These are phyloP conservation scores for Fusarium abutilonis DNA, from an alignment of 2,329 filamentous ascomycete species.

Conservation along the genomic window DNA sequence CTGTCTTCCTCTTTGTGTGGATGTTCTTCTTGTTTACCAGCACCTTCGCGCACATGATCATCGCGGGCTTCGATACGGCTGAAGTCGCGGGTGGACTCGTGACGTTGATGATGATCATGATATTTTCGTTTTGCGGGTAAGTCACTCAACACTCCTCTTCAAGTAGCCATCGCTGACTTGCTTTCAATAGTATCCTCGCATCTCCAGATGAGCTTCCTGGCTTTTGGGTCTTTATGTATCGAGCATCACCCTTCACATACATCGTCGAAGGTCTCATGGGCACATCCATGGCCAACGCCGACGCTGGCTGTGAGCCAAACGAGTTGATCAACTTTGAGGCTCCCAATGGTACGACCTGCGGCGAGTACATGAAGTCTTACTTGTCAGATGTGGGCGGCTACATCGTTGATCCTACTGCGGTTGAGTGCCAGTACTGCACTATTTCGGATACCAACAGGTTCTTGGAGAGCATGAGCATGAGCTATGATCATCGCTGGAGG, in stretches of 20 bases:
- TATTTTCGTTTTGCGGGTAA: slow-evolving; percentile 72
- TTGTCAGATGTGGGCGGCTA: slow-evolving; percentile 59
- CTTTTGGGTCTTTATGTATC: slow-evolving; percentile 84
- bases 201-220: slow-evolving; percentile 68
- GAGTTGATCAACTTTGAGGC: slow-evolving; percentile 73
- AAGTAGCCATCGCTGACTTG: background rate
- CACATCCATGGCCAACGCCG: slow-evolving; percentile 68
- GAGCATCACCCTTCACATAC: slow-evolving; percentile 79
- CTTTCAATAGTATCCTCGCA: slow-evolving; percentile 65
- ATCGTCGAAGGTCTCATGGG: slow-evolving; percentile 73
- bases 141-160: slow-evolving; percentile 42
- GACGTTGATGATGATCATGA: slow-evolving; percentile 71
- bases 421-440: slow-evolving; percentile 58
- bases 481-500: slow-evolving; percentile 63
- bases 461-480: slow-evolving; percentile 54
- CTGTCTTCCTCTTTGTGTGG: slow-evolving; percentile 71
- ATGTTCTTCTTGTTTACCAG: slow-evolving; percentile 72
- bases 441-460: slow-evolving; percentile 54
- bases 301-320: slow-evolving; percentile 68
- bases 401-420: slow-evolving; percentile 42
- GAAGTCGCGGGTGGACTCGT: slow-evolving; percentile 73
- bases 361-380: slow-evolving; percentile 62
- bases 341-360: slow-evolving; percentile 62
- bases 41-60: slow-evolving; percentile 72
- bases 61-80: slow-evolving; percentile 69